Base-by-base conservation (phyloP, 2,329 filamentous ascomycete genomes). In the Diaporthe sp. region DNA sequence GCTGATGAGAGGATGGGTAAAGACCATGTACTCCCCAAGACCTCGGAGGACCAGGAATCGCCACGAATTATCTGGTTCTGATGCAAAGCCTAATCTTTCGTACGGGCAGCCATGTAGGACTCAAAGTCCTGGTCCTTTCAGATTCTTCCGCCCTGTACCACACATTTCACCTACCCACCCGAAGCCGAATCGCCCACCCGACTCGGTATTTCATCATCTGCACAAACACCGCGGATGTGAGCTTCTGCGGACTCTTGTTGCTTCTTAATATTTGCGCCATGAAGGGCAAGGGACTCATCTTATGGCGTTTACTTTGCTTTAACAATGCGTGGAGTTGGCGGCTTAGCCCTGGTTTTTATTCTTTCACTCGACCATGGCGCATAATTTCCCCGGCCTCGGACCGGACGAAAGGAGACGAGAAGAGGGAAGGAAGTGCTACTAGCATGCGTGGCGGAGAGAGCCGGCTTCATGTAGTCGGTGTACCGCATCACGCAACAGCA, bases 1-100 rank as follows among this genome's bases (percentile, higher is more conserved):
- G 84, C 82, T n/a, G 82, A 84, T 22, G 82, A 83, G 63, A 79
- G 73, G 68, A 82, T 80, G 75, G 69, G 69, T 13, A 61, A 59
- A 53, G 75, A 76, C 50, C 59, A 72, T 9, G 69, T 73, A 47
- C 32, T 72, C 15, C 58, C 55, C 17, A 71, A 44, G 19, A 78
- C 80, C 30, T 78, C 80, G 74, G 59, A 68, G 27, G 15, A 44
- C 9, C 39, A 27, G 65, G 55, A 71, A 9, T 44, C 69, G 15
- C 35, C 69, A 22, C 56, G 32, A 19, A 71, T 37, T 2, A 17
- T 59, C 39, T 71, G 70, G 70, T 63, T 63, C 56, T 71, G 35
- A 71, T 22, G 15, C 35, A 53, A 15, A 27, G 27, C 25, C 12
- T n/a, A 25, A 44, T 37, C 8, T 53, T 53, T 37, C 9, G 39